Evolutionary conservation across 768 basidiomycete genomes (phyloP).

Genomic region (Russula lepida): DNA sequence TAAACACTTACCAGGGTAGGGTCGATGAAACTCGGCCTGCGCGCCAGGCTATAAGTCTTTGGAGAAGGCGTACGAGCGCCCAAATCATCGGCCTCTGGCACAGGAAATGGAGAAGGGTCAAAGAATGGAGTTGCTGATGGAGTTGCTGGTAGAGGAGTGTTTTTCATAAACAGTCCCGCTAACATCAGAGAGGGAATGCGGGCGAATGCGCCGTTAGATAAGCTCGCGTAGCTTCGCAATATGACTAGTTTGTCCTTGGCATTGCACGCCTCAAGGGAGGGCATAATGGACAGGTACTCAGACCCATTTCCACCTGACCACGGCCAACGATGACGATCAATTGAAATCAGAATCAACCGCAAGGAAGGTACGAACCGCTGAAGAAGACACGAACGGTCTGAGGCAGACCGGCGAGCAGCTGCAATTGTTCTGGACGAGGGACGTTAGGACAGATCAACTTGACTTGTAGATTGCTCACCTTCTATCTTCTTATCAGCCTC

Average conservation of each 20-base stretch:
- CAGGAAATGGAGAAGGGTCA: background rate
- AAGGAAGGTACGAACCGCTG: constrained; percentile 5
- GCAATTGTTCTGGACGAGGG: constrained; percentile 10
- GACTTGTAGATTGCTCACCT: background rate
- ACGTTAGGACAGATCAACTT: background rate
- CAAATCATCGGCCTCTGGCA: constrained; percentile 1
- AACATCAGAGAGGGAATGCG: constrained; percentile 46
- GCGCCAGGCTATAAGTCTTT: background rate
- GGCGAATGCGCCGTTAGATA: constrained; percentile 36
- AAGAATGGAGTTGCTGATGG: background rate
- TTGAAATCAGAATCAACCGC: background rate
- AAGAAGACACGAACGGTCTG: constrained; percentile 15
- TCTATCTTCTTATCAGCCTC: constrained; percentile 14
- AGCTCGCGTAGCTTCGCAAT: constrained; percentile 41
- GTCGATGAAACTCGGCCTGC: constrained; percentile 9
- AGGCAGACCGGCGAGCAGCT: constrained; percentile 9
- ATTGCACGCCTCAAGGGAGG: constrained; percentile 49
- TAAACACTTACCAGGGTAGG: constrained; percentile 34
- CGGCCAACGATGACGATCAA: constrained; percentile 9
- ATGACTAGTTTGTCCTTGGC: constrained; percentile 59
- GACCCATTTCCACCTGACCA: constrained; percentile 47
- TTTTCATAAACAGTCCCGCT: constrained; percentile 42
- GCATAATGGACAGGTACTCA: constrained; percentile 47
- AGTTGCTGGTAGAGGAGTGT: constrained; percentile 18
- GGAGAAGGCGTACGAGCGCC: background rate